A percentile compares a stretch with the other conserved stretches of the same genome.
Evolutionary conservation across 306 rosid species (phyloP).

Genomic region (Pterocarpus santalinus): DNA sequence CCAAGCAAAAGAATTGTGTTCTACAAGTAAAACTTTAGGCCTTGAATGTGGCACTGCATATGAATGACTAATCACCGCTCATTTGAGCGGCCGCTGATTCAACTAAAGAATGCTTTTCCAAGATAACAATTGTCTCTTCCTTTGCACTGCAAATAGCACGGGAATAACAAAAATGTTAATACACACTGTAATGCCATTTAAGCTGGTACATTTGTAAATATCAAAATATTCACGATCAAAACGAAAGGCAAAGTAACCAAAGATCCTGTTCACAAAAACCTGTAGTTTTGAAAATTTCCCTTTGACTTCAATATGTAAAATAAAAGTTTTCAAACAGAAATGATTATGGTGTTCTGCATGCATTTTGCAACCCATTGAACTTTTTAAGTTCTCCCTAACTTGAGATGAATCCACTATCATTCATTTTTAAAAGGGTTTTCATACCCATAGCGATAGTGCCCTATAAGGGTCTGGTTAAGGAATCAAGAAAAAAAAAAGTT

Average conservation of each 20-base stretch:
- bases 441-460: too few relatives aligned
- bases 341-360: neutral
- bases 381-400: neutral
- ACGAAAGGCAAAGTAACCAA: neutral
- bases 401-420: neutral
- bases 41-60: slow-evolving; percentile 25
- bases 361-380: slow-evolving; percentile 3
- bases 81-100: slow-evolving; percentile 54
- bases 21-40: neutral
- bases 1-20: slow-evolving; percentile 41
- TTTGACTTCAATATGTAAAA: neutral
- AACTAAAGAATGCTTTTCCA: slow-evolving; percentile 66
- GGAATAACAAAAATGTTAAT: slow-evolving; percentile 37
- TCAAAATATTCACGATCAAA: neutral
- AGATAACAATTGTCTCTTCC: slow-evolving; percentile 73
- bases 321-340: neutral
- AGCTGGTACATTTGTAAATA: neutral
- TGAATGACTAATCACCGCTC: slow-evolving; percentile 2
- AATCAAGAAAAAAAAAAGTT: neutral
- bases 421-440: neutral
- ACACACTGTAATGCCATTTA: slow-evolving; percentile 3
- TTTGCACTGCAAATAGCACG: slow-evolving; percentile 65
- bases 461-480: neutral
- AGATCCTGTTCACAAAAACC: neutral
- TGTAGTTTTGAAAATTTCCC: neutral